phyloP scores from a whole-genome alignment of 2,329 filamentous ascomycete species.

The Metarhizium sp. region DNA sequence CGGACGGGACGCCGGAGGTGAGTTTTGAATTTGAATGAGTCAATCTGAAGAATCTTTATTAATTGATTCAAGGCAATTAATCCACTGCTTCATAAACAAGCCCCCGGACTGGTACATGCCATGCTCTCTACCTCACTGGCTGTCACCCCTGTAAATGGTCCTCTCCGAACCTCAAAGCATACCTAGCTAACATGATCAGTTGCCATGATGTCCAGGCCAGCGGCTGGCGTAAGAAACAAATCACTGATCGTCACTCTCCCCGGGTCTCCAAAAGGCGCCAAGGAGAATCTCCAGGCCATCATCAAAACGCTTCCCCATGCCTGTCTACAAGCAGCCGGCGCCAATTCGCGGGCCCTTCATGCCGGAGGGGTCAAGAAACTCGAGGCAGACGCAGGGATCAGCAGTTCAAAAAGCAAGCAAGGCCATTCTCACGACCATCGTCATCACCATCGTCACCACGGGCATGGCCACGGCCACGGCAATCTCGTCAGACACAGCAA shows the following conservation, averaged over 20 bases:
- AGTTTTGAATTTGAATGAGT: background rate
- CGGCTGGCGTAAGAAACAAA: slow-evolving; percentile 75
- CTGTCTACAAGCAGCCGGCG: slow-evolving; percentile 80
- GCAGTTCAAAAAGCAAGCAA: slow-evolving; percentile 21
- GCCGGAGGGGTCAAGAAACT: slow-evolving; percentile 73
- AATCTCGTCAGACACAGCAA: slow-evolving; percentile 64
- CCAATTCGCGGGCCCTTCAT: slow-evolving; percentile 72
- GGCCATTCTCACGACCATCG: slow-evolving; percentile 33
- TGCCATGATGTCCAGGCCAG: slow-evolving; percentile 91
- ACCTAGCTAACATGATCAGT: slow-evolving; percentile 41
- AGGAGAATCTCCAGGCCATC: slow-evolving; percentile 83
- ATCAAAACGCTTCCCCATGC: slow-evolving; percentile 90
- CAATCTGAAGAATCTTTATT: background rate
- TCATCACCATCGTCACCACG: slow-evolving; percentile 30
- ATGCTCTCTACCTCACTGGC: slow-evolving; percentile 81
- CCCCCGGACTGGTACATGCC: slow-evolving; percentile 84
- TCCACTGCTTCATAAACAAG: slow-evolving; percentile 21
- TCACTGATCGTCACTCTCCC: slow-evolving; percentile 83
- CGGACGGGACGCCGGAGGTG: slow-evolving; percentile 85
- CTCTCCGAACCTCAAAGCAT: background rate
- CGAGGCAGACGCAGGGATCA: slow-evolving; percentile 70
- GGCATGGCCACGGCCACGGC: slow-evolving; percentile 40
- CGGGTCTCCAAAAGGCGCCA: slow-evolving; percentile 89
- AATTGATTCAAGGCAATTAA: background rate
- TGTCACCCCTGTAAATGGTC: slow-evolving; percentile 70